These are phyloP conservation scores for Pichia sp. DNA, from an alignment of 1,139 yeast genomes.

Conservation along the genomic window DNA sequence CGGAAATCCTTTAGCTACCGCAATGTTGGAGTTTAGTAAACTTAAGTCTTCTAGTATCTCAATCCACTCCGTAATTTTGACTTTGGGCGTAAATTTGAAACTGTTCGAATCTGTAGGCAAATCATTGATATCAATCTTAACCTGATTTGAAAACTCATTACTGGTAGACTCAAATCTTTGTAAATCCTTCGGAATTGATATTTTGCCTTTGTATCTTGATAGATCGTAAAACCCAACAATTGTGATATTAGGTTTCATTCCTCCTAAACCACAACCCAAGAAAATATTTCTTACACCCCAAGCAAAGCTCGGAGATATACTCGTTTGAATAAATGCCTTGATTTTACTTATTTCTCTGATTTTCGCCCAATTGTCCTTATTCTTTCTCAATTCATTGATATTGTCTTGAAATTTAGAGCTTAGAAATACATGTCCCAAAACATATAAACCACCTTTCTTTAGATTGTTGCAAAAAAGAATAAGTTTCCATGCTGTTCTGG, in stretches of 20 bases:
- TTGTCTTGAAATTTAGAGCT: constrained; percentile 44
- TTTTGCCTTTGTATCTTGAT: constrained; percentile 14
- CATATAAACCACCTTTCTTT: constrained; percentile 89
- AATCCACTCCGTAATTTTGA: constrained; percentile 80
- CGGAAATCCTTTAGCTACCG: constrained; percentile 83
- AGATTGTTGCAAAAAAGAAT: constrained; percentile 91
- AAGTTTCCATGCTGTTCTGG: constrained; percentile 83
- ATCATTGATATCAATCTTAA: constrained; percentile 21
- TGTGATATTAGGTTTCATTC: constrained; percentile 94
- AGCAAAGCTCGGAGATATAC: constrained; percentile 75
- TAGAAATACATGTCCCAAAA: constrained; percentile 84
- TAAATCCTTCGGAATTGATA: constrained; percentile 16
- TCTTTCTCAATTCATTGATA: constrained; percentile 60
- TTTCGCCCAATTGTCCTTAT: constrained; percentile 74
- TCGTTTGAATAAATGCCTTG: constrained; percentile 91
- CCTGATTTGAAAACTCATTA: constrained; percentile 19
- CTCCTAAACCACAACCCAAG: constrained; percentile 90
- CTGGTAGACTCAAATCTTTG: constrained; percentile 16
- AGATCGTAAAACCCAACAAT: constrained; percentile 82
- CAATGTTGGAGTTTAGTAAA: constrained; percentile 90
- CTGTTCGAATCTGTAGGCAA: constrained; percentile 65
- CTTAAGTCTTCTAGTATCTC: constrained; percentile 84
- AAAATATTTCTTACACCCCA: constrained; percentile 97
- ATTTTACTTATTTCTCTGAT: constrained; percentile 68
- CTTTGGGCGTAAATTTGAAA: constrained; percentile 27